phyloP scores from a whole-genome alignment of 768 basidiomycete genomes.

The Naematelia encephala region DNA sequence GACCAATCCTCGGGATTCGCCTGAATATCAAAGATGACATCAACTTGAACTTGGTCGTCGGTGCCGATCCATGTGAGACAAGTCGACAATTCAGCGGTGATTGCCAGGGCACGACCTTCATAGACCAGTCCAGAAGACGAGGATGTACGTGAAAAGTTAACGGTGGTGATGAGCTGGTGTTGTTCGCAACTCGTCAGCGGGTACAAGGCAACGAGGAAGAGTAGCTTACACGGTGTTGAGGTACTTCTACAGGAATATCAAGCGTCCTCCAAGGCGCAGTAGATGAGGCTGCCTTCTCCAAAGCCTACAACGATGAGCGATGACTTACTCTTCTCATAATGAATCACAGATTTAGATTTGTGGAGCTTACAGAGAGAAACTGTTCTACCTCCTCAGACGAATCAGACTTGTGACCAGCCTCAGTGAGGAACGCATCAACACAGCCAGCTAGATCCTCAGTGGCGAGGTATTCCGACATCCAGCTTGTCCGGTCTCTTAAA shows the following conservation, averaged over 20 bases:
- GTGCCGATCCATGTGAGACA: conserved; percentile 71
- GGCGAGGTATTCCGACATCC: conserved; percentile 5
- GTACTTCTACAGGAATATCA: conserved; percentile 79
- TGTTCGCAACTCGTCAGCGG: conserved; percentile 57
- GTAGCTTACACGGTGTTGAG: conserved; percentile 66
- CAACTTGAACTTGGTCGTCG: neutral
- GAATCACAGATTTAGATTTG: no score
- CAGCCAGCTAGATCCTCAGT: neutral
- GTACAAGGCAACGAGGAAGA: conserved; percentile 5
- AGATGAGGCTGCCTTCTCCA: neutral
- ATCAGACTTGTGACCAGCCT: neutral
- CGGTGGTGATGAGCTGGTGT: neutral
- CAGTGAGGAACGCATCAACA: neutral
- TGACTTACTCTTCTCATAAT: no score
- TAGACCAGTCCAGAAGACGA: conserved; percentile 57
- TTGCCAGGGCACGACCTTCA: conserved; percentile 82
- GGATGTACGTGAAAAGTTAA: neutral
- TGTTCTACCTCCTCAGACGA: neutral
- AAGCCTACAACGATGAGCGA: no score
- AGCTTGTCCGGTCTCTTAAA: neutral
- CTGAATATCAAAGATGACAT: conserved; percentile 69
- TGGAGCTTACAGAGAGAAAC: no score
- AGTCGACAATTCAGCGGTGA: conserved; percentile 64
- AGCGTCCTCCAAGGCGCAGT: conserved; percentile 64
- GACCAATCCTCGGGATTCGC: conserved; percentile 81